Base-by-base conservation (phyloP, 192 early-diverging fungal genomes). In the Chytriomyces confervae region DNA sequence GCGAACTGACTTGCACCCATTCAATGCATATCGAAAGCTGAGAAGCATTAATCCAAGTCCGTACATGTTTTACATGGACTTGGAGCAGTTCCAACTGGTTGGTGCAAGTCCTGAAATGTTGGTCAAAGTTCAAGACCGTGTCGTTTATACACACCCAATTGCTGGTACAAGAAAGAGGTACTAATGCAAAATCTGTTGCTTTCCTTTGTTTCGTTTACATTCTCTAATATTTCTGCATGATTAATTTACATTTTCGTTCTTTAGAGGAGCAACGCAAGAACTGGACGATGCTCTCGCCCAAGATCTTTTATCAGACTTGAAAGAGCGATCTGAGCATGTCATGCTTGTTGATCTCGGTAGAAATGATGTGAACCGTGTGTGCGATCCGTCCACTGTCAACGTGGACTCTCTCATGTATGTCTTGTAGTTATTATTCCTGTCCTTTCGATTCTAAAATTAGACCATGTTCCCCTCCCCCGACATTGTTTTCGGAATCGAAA, bases 261-360 rank as follows among this genome's bases (percentile, higher is more conserved):
- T 23, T 2, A 78, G 98, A 61, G 98, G 98, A 6, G 89, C 87
- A 62, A 95, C 93, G 2, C 79, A 81, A 10, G 93, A 94, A 72
- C 94, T 96, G 77, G 98, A 99, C 77, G 86, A 96, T n/a, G 91
- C 84, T 18, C 89, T 98, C 66, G 98, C 95, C 1, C 86, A 90
- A 20, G 96, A 98, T 67, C 86, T 99, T 13, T 80, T 99, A 48
- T 84, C 84, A 8, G 98, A 99, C 85, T 86, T 94, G 48, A 99
- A 99, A 84, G 98, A 99, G 86, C 89, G 96, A 7, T 94, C 95
- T 27, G 98, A 99, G 78, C 98, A 99, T 79, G 92, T 99, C 64
- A 99, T 99, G 98, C 86, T 99, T 67, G 97, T 99, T 45, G 98
- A 99, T 89, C 86, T 99, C 57, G 98, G 98, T 9, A 91, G 98